Base-by-base conservation (phyloP, 2,329 filamentous ascomycete genomes). In the Endoconidiophora laricicola region DNA sequence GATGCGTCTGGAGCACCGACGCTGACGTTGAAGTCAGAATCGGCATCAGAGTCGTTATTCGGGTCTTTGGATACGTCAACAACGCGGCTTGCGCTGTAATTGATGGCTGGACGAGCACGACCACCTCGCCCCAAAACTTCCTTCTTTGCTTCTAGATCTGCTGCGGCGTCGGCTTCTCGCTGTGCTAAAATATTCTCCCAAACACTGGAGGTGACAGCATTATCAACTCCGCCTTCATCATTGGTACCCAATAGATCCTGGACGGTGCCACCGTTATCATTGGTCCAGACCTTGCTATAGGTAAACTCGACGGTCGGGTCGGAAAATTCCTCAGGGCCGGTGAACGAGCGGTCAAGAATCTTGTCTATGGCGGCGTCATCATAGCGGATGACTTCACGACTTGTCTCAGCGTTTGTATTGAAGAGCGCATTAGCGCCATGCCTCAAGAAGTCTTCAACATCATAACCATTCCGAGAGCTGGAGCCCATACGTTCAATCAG, bases 101-200 rank as follows among this genome's bases (percentile, higher is more conserved):
- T 44, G 14, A 53, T 37, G 5, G 37, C 72, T 56, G 69, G 67
- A 54, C 83, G 76, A 55, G 79, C 79, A 56, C 91, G 76, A 55
- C 86, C 85, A 38, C 91, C 91, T 53, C 91, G 78, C 9, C 91
- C 91, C 44, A 95, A 76, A n/a, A 76, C 76, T 61, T 93, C 78
- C 45, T 79, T 72, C 14, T 60, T 52, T 14, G 68, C 71, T 33
- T 79, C 79, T 6, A 79, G 78, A 58, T 87, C 79, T 50, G 78
- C 77, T n/a, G 76, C 73, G 2, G 87, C 88, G 49, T 82, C 78
- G 40, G 76, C 78, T 62, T 94, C 86, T 55, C 91, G 79, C 60
- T 93, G 77, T 48, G 80, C 78, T 36, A 98, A 69, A 53, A 98
- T 95, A 57, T 81, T 81, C 49, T 94, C 87, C 93, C 93, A 98